Evolutionary conservation across 164 flowering plant genomes (phyloP), one percentile per base, ranked within the genome.

Genomic region (Vitis rupestris): DNA sequence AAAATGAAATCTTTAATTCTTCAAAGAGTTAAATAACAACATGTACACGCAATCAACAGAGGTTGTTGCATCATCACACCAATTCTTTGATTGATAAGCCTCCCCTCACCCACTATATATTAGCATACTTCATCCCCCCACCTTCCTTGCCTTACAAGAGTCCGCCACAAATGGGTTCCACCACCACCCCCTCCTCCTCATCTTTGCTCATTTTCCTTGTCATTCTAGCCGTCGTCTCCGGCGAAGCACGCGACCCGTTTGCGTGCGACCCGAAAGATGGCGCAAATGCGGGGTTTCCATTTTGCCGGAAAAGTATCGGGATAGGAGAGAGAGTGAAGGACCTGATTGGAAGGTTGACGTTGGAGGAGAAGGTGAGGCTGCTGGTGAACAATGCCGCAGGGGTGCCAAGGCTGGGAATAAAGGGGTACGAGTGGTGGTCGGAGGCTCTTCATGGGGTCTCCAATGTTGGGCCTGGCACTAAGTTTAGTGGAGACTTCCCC

Each of bases 361-460:
- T 92, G 79, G 80, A 73, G 11, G 99, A 94, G 82, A 94, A 94
- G 75, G 82, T 88, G 3, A 53, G 72, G 64, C 75, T 87, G 69
- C 79, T 94, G 13, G 97, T 85, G 50, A 82, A 87, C 86, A 85
- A 82, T 69, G 97, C 99, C 0, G 85, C 83, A 0, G 75, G 85
- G 2, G 88, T 92, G 58, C 87, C 92, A 8, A 71, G 97, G 72
- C 88, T 94, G n/a, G 97, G 97, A 61, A 86, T 94, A 60, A 72
- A 70, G 61, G 86, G 85, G 13, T 92, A 94, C 60, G 96, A 92
- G 80, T 95, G 99, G 99, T 95, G 99, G 99, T 92, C 97, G 8
- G 99, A 94, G 87, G 97, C 92, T 2, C 87, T 94, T 53, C 98
- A 94, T 54, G 99, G 99, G 4, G 90, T 94, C 6, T 90, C 97